phyloP scores from a whole-genome alignment of 2,329 filamentous ascomycete species.

The Trichophaea hybrida region DNA sequence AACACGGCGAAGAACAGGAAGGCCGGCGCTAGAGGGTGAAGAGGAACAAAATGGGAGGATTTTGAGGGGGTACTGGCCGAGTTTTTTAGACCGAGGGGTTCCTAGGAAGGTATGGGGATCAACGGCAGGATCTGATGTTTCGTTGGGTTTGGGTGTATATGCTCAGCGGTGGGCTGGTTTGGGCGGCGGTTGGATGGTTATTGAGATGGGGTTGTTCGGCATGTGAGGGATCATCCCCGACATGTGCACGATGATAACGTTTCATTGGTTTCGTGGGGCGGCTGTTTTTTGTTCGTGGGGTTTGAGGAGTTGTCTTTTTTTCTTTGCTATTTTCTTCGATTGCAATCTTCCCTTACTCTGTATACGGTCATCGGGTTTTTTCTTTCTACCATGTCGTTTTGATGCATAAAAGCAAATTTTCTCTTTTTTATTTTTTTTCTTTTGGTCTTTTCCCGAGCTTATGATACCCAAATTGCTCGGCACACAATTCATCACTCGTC shows the following conservation, averaged over 20 bases:
- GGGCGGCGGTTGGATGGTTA: slow-evolving; percentile 17
- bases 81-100: slow-evolving; percentile 14
- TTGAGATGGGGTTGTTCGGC: slow-evolving; percentile 19
- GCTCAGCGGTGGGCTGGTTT: slow-evolving; percentile 17
- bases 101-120: slow-evolving; percentile 10
- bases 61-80: slow-evolving; percentile 17
- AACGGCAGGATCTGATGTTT: slow-evolving; percentile 16
- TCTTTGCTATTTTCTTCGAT: neutral
- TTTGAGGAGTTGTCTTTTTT: slow-evolving; percentile 60
- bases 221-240: neutral
- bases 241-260: neutral
- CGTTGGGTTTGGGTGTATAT: slow-evolving; percentile 20
- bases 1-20: neutral
- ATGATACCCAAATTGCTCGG: too few relatives aligned
- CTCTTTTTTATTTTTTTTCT: neutral
- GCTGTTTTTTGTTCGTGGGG: slow-evolving; percentile 63
- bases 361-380: neutral
- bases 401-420: neutral
- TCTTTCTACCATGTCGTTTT: neutral
- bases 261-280: neutral
- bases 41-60: slow-evolving; percentile 3
- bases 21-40: too few relatives aligned
- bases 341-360: neutral
- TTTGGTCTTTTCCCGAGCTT: too few relatives aligned
- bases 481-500: too few relatives aligned